Evolutionary conservation across 305 asterid species (phyloP).

Genomic region (Stenogyne calaminthoides): DNA sequence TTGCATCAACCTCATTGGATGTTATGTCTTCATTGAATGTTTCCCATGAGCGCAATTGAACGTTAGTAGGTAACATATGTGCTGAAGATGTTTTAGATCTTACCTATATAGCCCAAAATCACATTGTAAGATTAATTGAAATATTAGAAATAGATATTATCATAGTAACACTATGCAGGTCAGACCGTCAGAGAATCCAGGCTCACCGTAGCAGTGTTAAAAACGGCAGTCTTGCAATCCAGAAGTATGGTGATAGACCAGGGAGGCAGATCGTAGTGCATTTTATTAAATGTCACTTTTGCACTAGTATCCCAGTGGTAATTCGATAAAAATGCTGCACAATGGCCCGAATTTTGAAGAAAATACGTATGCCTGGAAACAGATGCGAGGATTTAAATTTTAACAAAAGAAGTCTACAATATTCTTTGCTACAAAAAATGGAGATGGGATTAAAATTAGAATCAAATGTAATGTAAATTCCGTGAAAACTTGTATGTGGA

Average conservation of each 20-base stretch:
- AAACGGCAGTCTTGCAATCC: slow-evolving; percentile 70
- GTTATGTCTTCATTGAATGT: slow-evolving; percentile 72
- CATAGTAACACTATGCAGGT: background rate
- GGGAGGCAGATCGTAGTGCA: slow-evolving; percentile 79
- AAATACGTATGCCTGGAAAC: slow-evolving; percentile 68
- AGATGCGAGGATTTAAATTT: background rate
- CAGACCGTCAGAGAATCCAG: background rate
- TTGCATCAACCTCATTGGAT: slow-evolving; percentile 54
- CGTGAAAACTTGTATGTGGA: background rate
- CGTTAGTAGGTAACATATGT: slow-evolving; percentile 61
- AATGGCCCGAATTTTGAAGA: slow-evolving; percentile 63
- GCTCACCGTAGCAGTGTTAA: slow-evolving; percentile 83
- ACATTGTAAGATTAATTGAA: slow-evolving; percentile 6
- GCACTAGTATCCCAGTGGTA: slow-evolving; percentile 61
- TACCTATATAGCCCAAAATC: slow-evolving; percentile 43
- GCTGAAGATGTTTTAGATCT: slow-evolving; percentile 49
- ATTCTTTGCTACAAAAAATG: background rate
- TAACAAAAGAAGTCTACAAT: background rate
- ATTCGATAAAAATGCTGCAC: slow-evolving; percentile 89
- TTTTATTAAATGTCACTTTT: slow-evolving; percentile 64
- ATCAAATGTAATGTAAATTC: too few species aligned
- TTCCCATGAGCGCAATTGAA: slow-evolving; percentile 63
- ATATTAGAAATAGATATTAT: too few species aligned
- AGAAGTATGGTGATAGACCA: slow-evolving; percentile 98
- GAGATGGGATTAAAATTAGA: background rate